Evolutionary conservation across 306 rosid species (phyloP).

Genomic region (Castanea sativa): DNA sequence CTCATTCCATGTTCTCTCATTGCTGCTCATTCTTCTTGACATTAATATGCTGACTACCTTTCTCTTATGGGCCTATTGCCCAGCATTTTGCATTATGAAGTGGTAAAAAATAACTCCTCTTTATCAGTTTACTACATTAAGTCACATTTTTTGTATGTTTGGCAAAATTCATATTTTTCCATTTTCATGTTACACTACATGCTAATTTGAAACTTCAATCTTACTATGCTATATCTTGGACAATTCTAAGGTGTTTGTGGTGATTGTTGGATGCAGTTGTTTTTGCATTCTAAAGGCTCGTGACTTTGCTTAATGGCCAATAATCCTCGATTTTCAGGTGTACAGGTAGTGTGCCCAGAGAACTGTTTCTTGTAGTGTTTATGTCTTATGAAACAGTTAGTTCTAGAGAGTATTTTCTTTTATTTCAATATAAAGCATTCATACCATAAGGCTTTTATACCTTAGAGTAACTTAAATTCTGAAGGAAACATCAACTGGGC

Average conservation of each 20-base stretch:
- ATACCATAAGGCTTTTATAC: not conserved
- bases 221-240: not conserved
- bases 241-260: not conserved
- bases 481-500: not conserved
- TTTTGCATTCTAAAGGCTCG: constrained; percentile 17
- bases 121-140: not conserved
- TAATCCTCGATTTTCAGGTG: constrained; percentile 76
- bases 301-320: constrained; percentile 51
- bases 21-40: not conserved
- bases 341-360: constrained; percentile 51
- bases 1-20: not conserved
- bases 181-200: not conserved
- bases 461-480: not conserved
- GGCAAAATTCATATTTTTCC: not conserved
- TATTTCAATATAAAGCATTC: not conserved
- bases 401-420: not conserved
- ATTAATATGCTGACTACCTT: not conserved
- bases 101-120: not conserved
- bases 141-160: not conserved
- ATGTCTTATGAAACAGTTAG: not conserved
- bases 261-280: constrained; percentile 38
- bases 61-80: not conserved
- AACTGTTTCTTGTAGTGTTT: not conserved
- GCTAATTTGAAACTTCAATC: not conserved
- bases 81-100: not conserved